Percentiles rank a stretch among this genome's conserved stretches.
Conservation (phyloP, 2,329 filamentous ascomycete genomes). For the Geosmithia flava region DNA sequence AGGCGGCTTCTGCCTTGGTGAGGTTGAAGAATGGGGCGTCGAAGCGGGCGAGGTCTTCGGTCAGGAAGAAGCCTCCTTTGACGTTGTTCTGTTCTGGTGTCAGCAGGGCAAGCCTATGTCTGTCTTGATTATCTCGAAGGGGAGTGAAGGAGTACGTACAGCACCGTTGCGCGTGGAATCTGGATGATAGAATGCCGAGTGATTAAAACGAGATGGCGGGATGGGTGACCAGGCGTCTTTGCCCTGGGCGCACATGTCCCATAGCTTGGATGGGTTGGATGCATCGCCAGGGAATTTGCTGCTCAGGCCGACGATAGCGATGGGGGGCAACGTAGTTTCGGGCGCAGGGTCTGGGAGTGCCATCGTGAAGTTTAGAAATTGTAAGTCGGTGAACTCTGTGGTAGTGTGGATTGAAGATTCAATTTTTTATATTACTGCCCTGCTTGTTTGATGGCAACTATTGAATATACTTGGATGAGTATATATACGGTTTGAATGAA, state of each 20-base stretch:
- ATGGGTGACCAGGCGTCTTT: constrained; percentile 4
- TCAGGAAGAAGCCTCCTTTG: constrained; percentile 14
- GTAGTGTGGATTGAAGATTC: too few relatives aligned
- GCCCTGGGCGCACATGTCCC: constrained; percentile 8
- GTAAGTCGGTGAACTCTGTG: too few relatives aligned
- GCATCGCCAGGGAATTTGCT: constrained; percentile 9
- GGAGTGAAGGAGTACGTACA: neutral
- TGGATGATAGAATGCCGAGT: constrained; percentile 5
- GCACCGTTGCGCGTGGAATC: constrained; percentile 2
- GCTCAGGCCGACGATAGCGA: constrained; percentile 11
- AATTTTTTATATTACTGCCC: too few relatives aligned
- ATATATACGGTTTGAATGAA: too few relatives aligned
- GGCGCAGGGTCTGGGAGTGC: neutral
- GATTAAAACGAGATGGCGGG: constrained; percentile 5
- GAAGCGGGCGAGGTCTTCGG: constrained; percentile 1
- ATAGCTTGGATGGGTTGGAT: constrained; percentile 8
- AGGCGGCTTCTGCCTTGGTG: constrained; percentile 11
- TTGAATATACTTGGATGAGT: too few relatives aligned
- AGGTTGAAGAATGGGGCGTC: constrained; percentile 17
- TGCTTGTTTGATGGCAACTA: too few relatives aligned
- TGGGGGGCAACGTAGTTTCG: neutral
- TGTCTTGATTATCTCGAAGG: neutral
- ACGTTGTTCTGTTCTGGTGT: constrained; percentile 8
- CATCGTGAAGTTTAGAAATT: neutral
- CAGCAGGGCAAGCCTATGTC: neutral